These are phyloP conservation scores for Mallotus japonicus DNA, from an alignment of 441 rosid species.

Conservation along the genomic window DNA sequence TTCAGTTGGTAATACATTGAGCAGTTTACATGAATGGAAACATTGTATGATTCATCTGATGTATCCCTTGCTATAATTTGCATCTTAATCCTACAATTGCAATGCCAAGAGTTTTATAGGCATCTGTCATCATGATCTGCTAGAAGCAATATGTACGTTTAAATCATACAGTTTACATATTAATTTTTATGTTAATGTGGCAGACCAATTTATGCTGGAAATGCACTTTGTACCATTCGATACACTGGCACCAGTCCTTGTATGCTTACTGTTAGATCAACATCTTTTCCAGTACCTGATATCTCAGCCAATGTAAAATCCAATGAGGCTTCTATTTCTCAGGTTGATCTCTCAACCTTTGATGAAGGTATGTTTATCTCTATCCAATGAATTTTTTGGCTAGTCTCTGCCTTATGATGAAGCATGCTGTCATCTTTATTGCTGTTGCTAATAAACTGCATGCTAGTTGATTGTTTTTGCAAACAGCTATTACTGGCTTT, in stretches of 20 bases:
- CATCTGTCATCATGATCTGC: too few relatives aligned
- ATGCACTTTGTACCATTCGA: constrained; percentile 76
- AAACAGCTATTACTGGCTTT: not conserved
- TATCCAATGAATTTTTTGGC: constrained; percentile 16
- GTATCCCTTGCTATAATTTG: too few relatives aligned
- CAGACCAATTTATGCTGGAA: constrained; percentile 99
- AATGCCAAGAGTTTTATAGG: too few relatives aligned
- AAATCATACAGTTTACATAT: too few relatives aligned
- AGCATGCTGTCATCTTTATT: constrained; percentile 1
- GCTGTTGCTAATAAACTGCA: constrained; percentile 8
- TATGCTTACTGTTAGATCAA: constrained; percentile 69
- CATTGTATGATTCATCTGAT: too few relatives aligned
- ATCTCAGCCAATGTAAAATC: constrained; percentile 36
- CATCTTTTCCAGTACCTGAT: constrained; percentile 59
- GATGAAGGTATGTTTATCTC: constrained; percentile 60
- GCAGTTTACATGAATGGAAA: too few relatives aligned
- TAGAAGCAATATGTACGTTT: too few relatives aligned
- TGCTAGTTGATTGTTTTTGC: not conserved
- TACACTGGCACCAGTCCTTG: constrained; percentile 77
- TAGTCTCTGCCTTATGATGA: constrained; percentile 8
- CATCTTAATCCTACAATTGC: too few relatives aligned
- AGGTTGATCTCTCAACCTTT: constrained; percentile 85
- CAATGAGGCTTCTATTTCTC: constrained; percentile 63
- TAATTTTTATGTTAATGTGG: constrained; percentile 12
- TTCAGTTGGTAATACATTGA: too few relatives aligned